Base-by-base conservation (phyloP, 2,329 filamentous ascomycete species). In the Elsinoe arachidis region DNA sequence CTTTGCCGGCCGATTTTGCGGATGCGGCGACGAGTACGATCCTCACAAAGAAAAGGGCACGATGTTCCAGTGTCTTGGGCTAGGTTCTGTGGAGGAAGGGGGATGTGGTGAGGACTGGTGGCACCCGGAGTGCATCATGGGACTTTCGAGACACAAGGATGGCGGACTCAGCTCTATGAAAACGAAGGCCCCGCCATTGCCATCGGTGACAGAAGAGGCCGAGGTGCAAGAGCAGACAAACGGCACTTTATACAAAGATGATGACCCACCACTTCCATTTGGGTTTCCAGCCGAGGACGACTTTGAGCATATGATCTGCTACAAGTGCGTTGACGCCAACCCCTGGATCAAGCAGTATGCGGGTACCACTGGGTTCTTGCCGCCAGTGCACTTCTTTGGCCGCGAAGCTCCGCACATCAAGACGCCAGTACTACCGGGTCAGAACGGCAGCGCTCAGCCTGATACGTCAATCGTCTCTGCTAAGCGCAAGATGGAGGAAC, bases 61-160 rank as follows among this genome's bases (percentile, higher is more conserved):
- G 38, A 99, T 99, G 93, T 99, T 95, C 65, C 93, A 99, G 71
- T 99, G 93, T 68, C 72, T 97, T 2, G 92, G 92, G 0, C 76
- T 97, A 0, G 90, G 90, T 0, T 86, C 83, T 0, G 78, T 81
- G 11, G 87, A 92, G 63, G 85, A 86, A 1, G 91, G 91, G 14
- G 92, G 91, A 3, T 97, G 92, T 72, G 92, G 92, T 11, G 92
- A 97, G 73, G 92, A 97, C 68, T 97, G 92, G 92, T 97, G 90
- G 80, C 92, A 97, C 73, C 90, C 92, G 0, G 90, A 93, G 61
- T 97, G 92, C 68, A 75, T 97, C 6, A 83, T 96, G 51, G 91
- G 91, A 5, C 74, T 95, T 63, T 84, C 86, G 0, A 81, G 89
- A 10, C 80, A 83, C 59, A 91, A 53, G n/a, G 33, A 37, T 39